Percentiles rank a stretch among this genome's conserved stretches.
phyloP scores from a whole-genome alignment of 2,329 filamentous ascomycete species.

The Fusarium beomiforme region DNA sequence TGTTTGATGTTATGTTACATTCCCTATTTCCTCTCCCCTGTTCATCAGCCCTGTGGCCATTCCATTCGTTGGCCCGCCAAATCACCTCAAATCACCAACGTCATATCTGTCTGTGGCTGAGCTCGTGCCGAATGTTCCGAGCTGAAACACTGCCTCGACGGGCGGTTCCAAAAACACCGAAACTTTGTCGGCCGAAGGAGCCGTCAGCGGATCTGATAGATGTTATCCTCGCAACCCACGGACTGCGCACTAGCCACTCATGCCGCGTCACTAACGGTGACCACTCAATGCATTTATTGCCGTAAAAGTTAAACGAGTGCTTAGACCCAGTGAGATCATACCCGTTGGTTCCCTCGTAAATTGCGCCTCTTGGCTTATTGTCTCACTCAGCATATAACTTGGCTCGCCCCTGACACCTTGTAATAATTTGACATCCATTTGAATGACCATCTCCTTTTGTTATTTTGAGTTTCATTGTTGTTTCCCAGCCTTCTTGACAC shows the following conservation, averaged over 20 bases:
- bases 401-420: not conserved
- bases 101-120: not conserved
- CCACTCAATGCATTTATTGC: not conserved
- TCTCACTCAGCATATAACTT: not conserved
- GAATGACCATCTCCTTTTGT: not conserved
- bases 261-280: not conserved
- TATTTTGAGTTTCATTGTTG: not conserved
- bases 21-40: not conserved
- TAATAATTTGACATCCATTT: too few relatives aligned
- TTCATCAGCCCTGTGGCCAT: not conserved
- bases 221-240: not conserved
- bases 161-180: not conserved
- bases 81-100: not conserved
- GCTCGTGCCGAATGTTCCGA: not conserved
- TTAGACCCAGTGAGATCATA: not conserved
- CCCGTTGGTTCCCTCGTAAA: not conserved
- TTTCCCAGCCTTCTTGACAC: rapidly evolving
- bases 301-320: not conserved
- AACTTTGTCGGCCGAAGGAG: not conserved
- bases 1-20: not conserved
- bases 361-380: not conserved
- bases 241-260: not conserved
- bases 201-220: not conserved
- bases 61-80: not conserved
- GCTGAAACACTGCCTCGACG: not conserved